Percentiles rank a stretch among this genome's conserved stretches.
Conservation (phyloP, 345 rosid genomes). For the Tarenaya hassleriana region DNA sequence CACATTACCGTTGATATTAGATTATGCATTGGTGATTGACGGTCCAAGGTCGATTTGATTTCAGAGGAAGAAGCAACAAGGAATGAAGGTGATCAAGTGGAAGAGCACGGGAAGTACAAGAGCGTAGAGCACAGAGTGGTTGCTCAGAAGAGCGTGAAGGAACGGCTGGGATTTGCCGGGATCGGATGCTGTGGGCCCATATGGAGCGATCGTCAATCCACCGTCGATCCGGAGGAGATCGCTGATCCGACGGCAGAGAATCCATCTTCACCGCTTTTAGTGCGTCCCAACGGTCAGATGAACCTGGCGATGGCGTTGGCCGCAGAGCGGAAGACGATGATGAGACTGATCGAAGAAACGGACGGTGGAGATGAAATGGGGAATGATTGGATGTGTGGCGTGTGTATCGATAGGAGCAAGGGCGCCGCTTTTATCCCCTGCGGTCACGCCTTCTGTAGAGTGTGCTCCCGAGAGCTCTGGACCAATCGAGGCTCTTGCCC, state of each 20-base stretch:
- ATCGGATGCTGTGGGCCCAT: conserved; percentile 51
- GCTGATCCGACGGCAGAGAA: conserved; percentile 2
- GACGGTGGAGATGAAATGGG: conserved; percentile 39
- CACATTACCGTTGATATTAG: too few species aligned
- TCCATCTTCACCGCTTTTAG: neutral
- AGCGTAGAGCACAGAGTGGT: conserved; percentile 83
- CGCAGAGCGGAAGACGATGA: conserved; percentile 60
- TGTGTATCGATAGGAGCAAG: conserved; percentile 68
- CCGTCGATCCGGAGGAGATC: conserved; percentile 18
- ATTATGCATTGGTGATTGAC: too few species aligned
- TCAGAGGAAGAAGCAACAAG: too few species aligned
- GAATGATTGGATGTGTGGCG: conserved; percentile 57
- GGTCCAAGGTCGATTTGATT: too few species aligned
- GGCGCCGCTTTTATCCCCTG: conserved; percentile 80
- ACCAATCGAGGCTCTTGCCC: conserved; percentile 49
- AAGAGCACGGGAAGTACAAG: conserved; percentile 83
- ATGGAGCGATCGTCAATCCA: conserved; percentile 31
- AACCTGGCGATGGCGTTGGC: conserved; percentile 60
- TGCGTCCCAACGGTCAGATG: conserved; percentile 23
- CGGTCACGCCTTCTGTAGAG: conserved; percentile 61
- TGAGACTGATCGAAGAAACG: conserved; percentile 66
- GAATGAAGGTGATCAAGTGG: conserved; percentile 42
- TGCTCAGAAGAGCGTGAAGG: conserved; percentile 56
- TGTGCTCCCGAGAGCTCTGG: conserved; percentile 57
- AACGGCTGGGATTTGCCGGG: conserved; percentile 41